Evolutionary conservation across 2,329 filamentous ascomycete species (phyloP), one percentile per base, ranked within the genome.

Genomic region (Pleomassaria siparia): DNA sequence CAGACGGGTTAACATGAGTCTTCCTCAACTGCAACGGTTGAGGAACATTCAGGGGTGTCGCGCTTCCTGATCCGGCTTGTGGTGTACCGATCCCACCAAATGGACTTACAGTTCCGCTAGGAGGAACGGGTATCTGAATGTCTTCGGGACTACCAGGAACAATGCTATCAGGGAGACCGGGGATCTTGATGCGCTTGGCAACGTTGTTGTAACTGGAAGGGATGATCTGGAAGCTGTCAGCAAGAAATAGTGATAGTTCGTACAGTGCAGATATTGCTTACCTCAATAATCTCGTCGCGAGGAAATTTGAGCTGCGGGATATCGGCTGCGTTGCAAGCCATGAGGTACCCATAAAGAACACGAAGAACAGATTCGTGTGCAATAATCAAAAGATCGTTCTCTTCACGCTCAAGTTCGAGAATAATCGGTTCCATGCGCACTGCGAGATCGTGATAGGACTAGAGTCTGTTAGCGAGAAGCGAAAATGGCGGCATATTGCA

Each of bases 391-490:
- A 99, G 80, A 67, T 99, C 94, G 57, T 95, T 95, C 62, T 96
- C 89, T 74, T 99, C 94, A 35, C 94, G 86, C 75, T 99, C 94
- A 12, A 99, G 82, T 70, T 99, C 94, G 24, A 99, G 82, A 64
- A 99, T 99, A 63, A 99, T 96, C 32, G 94, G 95, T 69, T 99
- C 94, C 39, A 99, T 84, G 18, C 94, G 89, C 50, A 99, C 94
- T n/a, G 94, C 94, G 35, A 99, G 84, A 66, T 99, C 94, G 69
- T 99, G 94, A 72, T 99, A 99, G 8, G 92, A 97, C 88, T 96
- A 49, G 20, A 7, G 22, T 4, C 5, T 44, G 20, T 71, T 46
- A 71, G 61, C 36, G 39, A 13, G 35, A 16, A 15, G 12, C 21
- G 15, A 12, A 13, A 25, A 43, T 3, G 26, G 13, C 10, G n/a